phyloP scores from a whole-genome alignment of 371 early-diverging fungal genomes.

The Funneliformis caledonium region DNA sequence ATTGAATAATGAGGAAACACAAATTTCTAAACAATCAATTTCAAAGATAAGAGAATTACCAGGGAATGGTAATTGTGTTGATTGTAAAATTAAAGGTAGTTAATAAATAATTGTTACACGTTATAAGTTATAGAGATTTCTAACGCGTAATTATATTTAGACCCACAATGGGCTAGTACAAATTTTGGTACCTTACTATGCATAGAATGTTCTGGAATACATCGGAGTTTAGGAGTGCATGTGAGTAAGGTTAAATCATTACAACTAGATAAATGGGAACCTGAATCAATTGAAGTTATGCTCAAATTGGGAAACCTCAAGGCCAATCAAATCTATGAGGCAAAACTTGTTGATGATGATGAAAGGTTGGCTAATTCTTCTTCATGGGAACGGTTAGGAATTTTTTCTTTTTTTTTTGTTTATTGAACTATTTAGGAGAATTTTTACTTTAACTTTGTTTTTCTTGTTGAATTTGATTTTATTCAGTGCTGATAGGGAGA shows the following conservation, averaged over 20 bases:
- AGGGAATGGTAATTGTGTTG: constrained; percentile 82
- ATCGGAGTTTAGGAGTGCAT: constrained; percentile 95
- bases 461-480: not conserved
- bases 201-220: constrained; percentile 96
- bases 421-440: not conserved
- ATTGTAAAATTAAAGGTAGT: constrained; percentile 65
- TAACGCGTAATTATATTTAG: constrained; percentile 39
- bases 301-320: constrained; percentile 76
- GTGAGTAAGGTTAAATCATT: constrained; percentile 88
- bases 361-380: not conserved
- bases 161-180: constrained; percentile 92
- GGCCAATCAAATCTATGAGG: constrained; percentile 79
- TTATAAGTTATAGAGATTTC: not conserved
- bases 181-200: constrained; percentile 94
- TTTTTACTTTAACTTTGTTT: too few relatives aligned
- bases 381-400: constrained; percentile 8
- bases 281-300: constrained; percentile 78
- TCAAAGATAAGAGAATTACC: constrained; percentile 48
- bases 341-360: constrained; percentile 47
- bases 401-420: not conserved
- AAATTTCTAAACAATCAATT: not conserved
- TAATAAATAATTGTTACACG: not conserved
- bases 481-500: constrained; percentile 52
- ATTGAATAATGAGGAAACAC: not conserved
- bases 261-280: constrained; percentile 88